Evolutionary conservation across 2,329 filamentous ascomycete genomes (phyloP), one percentile per base, ranked within the genome.

Genomic region (Colletotrichum chrysophilum): DNA sequence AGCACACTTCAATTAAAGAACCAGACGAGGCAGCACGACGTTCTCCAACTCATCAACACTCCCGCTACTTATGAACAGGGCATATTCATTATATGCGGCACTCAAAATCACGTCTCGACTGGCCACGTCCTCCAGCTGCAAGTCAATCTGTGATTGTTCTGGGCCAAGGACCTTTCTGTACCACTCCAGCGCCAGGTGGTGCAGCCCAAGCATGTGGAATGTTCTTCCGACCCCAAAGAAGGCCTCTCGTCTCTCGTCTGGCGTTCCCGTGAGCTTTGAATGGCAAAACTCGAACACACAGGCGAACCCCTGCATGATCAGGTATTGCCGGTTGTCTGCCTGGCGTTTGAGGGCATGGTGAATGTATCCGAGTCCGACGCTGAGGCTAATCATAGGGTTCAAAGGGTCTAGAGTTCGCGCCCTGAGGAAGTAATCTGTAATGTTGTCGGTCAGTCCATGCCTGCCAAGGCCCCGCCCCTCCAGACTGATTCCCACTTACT

Each of bases 281-380:
- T 91, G 88, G 78, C 94, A 93, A 84, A 97, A 98, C 43, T 91
- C 88, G 73, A 93, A 91, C 73, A 98, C 85, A 80, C 98, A 98
- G 0, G 93, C 88, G 66, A 98, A 89, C 0, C 96, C 97, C 83
- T 98, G 96, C 78, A 95, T 89, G 56, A 98, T 92, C 55, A 96
- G 91, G 81, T 95, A 96, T 82, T 98, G 96, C 3, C 97, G 89
- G 82, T 98, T 98, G 64, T 96, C 95, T 0, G 94, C 93, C 83
- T 98, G 95, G 3, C 96, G 91, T 83, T 98, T 98, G 81, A 98
- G 90, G 1, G 94, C 93, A 82, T 97, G 94, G 83, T 98, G 95
- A 52, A 98, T 91, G 83, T 98, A 98, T 34, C 93, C 93, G 14
- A 97, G 90, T 0, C 93, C 96, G 28, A 98, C 93, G 79, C 92